A percentile compares a stretch with the other conserved stretches of the same genome.
These are phyloP conservation scores for Umbelopsis isabellina DNA, from an alignment of 192 early-diverging fungal genomes.

Conservation along the genomic window DNA sequence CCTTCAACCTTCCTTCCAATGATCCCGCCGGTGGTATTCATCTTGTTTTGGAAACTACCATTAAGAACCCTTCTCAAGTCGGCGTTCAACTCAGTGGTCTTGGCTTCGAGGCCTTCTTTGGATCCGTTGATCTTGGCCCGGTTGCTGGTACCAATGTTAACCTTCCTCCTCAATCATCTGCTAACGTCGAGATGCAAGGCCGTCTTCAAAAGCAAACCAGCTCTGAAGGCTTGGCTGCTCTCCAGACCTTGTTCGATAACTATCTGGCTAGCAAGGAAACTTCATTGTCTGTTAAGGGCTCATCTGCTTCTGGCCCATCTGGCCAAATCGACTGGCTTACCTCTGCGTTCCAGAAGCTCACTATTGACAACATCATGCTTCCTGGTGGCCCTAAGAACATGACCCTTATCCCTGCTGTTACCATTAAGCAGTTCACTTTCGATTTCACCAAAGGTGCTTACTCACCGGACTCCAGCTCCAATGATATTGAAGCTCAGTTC, in stretches of 20 bases:
- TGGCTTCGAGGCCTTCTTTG: slow-evolving; percentile 47
- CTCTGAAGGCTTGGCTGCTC: slow-evolving; percentile 44
- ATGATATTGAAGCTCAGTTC: slow-evolving; percentile 40
- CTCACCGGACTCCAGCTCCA: slow-evolving; percentile 47
- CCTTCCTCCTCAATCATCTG: slow-evolving; percentile 32
- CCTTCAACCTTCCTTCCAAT: slow-evolving; percentile 56
- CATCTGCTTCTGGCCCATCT: slow-evolving; percentile 36
- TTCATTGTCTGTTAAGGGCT: slow-evolving; percentile 31
- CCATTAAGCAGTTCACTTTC: slow-evolving; percentile 49
- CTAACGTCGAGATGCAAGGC: slow-evolving; percentile 51
- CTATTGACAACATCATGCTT: slow-evolving; percentile 36
- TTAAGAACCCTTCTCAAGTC: slow-evolving; percentile 61
- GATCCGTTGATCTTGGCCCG: slow-evolving; percentile 49
- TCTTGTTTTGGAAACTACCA: slow-evolving; percentile 63
- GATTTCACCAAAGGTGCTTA: slow-evolving; percentile 54
- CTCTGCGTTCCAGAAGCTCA: slow-evolving; percentile 48
- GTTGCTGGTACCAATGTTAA: slow-evolving; percentile 60
- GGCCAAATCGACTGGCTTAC: slow-evolving; percentile 42
- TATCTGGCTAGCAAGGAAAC: slow-evolving; percentile 47
- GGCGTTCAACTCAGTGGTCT: slow-evolving; percentile 53
- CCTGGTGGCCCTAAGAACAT: slow-evolving; percentile 34
- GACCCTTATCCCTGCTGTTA: slow-evolving; percentile 41
- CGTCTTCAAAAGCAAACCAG: slow-evolving; percentile 51
- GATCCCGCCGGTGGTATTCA: slow-evolving; percentile 64
- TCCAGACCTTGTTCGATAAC: slow-evolving; percentile 53